Evolutionary conservation across 129 eudicot species (phyloP).

Genomic region (Chrysanthemum makinoi): DNA sequence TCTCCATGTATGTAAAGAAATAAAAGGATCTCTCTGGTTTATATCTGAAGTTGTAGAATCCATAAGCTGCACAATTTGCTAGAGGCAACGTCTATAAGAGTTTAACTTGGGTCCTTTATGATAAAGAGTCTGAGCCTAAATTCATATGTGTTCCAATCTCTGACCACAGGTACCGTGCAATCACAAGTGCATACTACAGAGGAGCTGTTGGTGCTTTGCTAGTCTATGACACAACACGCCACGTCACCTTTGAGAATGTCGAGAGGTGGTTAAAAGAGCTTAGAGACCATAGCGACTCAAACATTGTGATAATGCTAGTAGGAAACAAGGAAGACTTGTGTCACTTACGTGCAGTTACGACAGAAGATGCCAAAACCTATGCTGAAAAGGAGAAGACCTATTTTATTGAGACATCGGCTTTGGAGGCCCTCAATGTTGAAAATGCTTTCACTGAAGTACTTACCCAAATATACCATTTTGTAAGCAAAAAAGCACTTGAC

Average conservation of each 20-base stretch:
- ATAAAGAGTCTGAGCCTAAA: not conserved
- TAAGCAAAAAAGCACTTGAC: conserved; percentile 68
- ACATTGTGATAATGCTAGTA: conserved; percentile 68
- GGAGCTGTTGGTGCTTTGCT: conserved; percentile 80
- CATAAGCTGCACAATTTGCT: too few species aligned
- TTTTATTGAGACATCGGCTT: conserved; percentile 73
- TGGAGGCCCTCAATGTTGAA: conserved; percentile 65
- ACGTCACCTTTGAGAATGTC: conserved; percentile 58
- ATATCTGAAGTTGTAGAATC: too few species aligned
- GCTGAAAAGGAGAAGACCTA: conserved; percentile 63
- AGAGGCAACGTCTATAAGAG: too few species aligned
- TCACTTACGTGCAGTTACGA: conserved; percentile 63
- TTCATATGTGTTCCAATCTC: conserved; percentile 5
- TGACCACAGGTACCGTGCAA: conserved; percentile 54
- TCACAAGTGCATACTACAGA: conserved; percentile 73
- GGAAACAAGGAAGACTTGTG: conserved; percentile 71
- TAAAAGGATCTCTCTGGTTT: too few species aligned
- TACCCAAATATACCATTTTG: conserved; percentile 60
- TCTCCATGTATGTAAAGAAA: too few species aligned
- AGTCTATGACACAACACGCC: conserved; percentile 71
- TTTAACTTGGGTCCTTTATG: too few species aligned
- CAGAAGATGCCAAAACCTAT: conserved; percentile 64
- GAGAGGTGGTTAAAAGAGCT: conserved; percentile 73
- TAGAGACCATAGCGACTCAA: conserved; percentile 67
- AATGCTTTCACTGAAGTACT: conserved; percentile 61